These are phyloP conservation scores for Plantago ovata DNA, from an alignment of 257 asterid species.

Conservation along the genomic window DNA sequence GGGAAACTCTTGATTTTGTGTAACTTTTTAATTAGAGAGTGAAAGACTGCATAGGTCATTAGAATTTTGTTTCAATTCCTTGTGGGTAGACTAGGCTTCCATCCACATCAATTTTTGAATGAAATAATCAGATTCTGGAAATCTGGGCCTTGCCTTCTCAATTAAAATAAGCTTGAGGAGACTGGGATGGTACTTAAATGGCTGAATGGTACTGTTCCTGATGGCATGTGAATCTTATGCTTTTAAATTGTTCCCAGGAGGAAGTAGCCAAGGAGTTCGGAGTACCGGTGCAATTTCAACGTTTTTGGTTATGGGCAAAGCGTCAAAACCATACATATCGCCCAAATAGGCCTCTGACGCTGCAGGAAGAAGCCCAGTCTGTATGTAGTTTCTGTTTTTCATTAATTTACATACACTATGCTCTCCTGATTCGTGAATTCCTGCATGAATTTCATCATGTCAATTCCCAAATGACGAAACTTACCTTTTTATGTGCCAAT, in stretches of 20 bases:
- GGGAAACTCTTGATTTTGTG: too few species aligned
- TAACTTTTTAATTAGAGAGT: too few species aligned
- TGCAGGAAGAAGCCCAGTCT: slow-evolving; percentile 70
- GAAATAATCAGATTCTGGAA: too few species aligned
- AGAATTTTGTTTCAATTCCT: too few species aligned
- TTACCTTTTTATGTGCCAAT: too few species aligned
- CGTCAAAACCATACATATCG: slow-evolving; percentile 87
- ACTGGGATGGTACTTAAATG: not conserved
- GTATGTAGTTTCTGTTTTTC: slow-evolving; percentile 31
- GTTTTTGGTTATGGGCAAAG: slow-evolving; percentile 92
- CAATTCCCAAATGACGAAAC: slow-evolving; percentile 1
- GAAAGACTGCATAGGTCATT: too few species aligned
- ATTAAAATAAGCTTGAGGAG: too few species aligned
- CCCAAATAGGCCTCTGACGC: slow-evolving; percentile 74
- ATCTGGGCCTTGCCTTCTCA: too few species aligned
- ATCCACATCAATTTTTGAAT: too few species aligned
- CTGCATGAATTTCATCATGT: not conserved
- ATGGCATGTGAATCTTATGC: slow-evolving; percentile 16
- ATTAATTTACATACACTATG: not conserved
- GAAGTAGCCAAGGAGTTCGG: slow-evolving; percentile 85
- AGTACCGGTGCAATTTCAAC: slow-evolving; percentile 73
- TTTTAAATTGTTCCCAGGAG: slow-evolving; percentile 45
- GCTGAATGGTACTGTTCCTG: not conserved
- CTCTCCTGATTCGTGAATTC: not conserved
- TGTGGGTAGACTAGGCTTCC: too few species aligned